A percentile compares a stretch with the other conserved stretches of the same genome.
Conservation (phyloP, 2,329 filamentous ascomycete species). For the Davidsoniella virescens region DNA sequence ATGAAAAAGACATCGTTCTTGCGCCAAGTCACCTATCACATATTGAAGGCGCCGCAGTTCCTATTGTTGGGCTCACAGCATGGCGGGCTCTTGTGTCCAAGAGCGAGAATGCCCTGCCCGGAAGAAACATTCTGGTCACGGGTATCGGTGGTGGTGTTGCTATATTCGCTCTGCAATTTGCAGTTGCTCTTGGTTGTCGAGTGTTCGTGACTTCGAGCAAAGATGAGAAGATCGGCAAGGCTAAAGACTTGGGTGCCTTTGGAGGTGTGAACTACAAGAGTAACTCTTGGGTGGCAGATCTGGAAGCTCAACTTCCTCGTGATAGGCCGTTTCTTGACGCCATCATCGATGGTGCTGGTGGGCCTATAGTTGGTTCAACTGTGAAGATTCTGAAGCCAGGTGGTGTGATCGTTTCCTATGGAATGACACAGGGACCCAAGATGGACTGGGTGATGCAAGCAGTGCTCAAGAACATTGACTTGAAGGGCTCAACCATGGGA, state of each 20-base stretch:
- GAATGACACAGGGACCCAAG: constrained; percentile 75
- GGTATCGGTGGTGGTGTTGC: constrained; percentile 90
- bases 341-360: constrained; percentile 81
- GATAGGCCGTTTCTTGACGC: constrained; percentile 59
- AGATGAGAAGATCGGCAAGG: constrained; percentile 57
- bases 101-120: constrained; percentile 43
- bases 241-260: constrained; percentile 53
- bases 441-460: constrained; percentile 78
- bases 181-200: constrained; percentile 53
- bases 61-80: constrained; percentile 70
- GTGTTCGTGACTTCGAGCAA: constrained; percentile 72
- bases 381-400: constrained; percentile 59
- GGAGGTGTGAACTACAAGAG: constrained; percentile 75
- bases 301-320: constrained; percentile 44
- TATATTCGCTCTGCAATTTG: constrained; percentile 66
- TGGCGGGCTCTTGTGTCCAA: constrained; percentile 80
- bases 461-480: constrained; percentile 73
- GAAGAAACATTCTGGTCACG: constrained; percentile 67
- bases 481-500: constrained; percentile 78
- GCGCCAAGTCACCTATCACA: constrained; percentile 56
- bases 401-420: constrained; percentile 72
- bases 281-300: constrained; percentile 63
- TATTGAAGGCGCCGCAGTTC: constrained; percentile 67
- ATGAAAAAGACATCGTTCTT: constrained; percentile 56
- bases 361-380: constrained; percentile 59